Base-by-base conservation (phyloP, 2,329 filamentous ascomycete species). In the Colletotrichum kahawae region DNA sequence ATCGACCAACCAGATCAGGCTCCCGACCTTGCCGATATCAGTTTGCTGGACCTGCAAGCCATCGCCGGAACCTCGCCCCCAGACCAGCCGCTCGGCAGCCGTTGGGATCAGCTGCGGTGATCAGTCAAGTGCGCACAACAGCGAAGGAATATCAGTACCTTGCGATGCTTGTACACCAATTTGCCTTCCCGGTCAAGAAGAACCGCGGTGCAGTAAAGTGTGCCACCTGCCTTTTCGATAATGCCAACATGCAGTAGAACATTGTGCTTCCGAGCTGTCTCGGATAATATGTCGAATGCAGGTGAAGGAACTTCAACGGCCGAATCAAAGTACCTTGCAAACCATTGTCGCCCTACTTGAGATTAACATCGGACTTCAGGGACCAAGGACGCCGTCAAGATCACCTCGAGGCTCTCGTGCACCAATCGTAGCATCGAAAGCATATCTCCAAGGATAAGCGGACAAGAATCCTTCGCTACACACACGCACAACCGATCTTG, bases 1-100 rank as follows among this genome's bases (percentile, higher is more conserved):
- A 51, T 34, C 4, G n/a, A 67, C 73, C 43, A 33, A 75, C 73
- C 84, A 86, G 62, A 86, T 86, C 66, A 87, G 73, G 2, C 84
- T 85, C 29, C 84, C 84, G 16, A 86, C 82, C 69, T 83, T 85
- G 5, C 85, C 84, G 34, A 86, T 81, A 31, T 84, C 83, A 5
- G 84, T 84, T 72, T 85, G 80, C 7, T 83, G 81, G 18, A 86
- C 84, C 29, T 81, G 79, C 10, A 87, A 78, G 2, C 82, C 82
- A 60, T 87, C 84, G 33, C 85, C 85, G 16, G 84, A 79, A 21
- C 84, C 85, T 66, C 83, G 79, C 33, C 95, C 84, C 85, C 85
- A 86, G 4, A 86, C 81, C 3, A 87, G 76, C 16, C 85, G 78
- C 68, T 87, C 84, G n/a, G 79, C 83, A 5, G 81, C 84, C 2